Evolutionary conservation across 148 eudicot species (phyloP), one percentile per base, ranked within the genome.

Genomic region (Cornus controversa): DNA sequence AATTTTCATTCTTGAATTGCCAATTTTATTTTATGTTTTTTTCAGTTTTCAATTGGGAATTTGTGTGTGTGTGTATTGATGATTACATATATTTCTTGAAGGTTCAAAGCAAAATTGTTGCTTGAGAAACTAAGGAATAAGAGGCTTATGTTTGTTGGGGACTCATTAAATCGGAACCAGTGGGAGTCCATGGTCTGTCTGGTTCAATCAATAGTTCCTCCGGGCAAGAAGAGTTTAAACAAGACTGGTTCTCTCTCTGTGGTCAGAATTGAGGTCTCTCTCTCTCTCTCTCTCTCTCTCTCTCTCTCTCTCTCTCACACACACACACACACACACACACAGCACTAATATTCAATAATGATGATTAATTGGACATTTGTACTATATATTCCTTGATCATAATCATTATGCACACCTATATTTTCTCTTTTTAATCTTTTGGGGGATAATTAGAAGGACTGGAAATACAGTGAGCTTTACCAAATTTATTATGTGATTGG

Each of bases 161-260:
- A 95, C 58, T 95, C 99, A 27, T 79, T 95, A 85, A 93, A 93
- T 42, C 83, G 99, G 75, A 95, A 95, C 80, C 97, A 93, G 67
- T 95, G 99, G 99, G 99, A 95, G 54, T 95, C 97, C 10, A 91
- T 95, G 99, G 89, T 95, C 72, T 95, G 99, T 70, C 77, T 95
- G 67, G 97, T 88, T 77, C 97, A 95, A 77, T 93, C 97, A 6
- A 92, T 40, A 2, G 87, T 84, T 78, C 96, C 92, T 67, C 83
- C 84, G 10, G 92, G 86, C 27, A 88, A 82, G 62, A 95, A 90
- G 85, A 91, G 82, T 82, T 88, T 90, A 85, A 82, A 69, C 60
- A 93, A 91, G 84, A 74, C 84, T 67, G 99, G 97, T 4, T 93
- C 97, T 25, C 84, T 90, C 80, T 89, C 89, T 70, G 82, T 95